phyloP scores from a whole-genome alignment of 179 eudicot genomes.

The Actinidia arguta region DNA sequence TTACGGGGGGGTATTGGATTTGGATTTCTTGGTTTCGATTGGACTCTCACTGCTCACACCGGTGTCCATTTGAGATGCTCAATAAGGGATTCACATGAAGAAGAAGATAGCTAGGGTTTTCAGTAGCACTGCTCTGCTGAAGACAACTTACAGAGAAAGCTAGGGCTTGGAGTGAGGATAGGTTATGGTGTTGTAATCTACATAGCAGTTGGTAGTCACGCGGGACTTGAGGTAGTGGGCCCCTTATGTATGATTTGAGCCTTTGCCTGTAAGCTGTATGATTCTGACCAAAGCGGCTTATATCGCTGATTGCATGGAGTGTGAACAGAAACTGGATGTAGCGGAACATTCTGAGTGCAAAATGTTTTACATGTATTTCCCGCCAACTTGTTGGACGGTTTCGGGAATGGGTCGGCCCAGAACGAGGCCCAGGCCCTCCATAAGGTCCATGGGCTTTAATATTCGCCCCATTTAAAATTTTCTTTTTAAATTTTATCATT shows the following conservation, averaged over 20 bases:
- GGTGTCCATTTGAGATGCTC: constrained; percentile 24
- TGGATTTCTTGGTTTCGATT: constrained; percentile 55
- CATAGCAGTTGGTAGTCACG: not conserved
- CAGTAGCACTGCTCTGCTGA: not conserved
- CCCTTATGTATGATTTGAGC: not conserved
- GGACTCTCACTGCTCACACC: constrained; percentile 68
- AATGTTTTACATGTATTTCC: not conserved
- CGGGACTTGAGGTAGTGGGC: not conserved
- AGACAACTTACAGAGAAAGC: not conserved
- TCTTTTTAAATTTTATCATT: no score
- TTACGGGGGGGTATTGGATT: constrained; percentile 65
- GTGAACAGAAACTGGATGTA: not conserved
- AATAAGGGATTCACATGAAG: constrained; percentile 31
- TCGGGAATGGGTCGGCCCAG: not conserved
- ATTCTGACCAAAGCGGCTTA: not conserved
- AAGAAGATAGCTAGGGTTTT: not conserved
- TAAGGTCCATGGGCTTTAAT: no score
- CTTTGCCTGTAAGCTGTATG: not conserved
- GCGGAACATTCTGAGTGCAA: not conserved
- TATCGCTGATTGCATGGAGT: not conserved
- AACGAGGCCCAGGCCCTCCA: not conserved
- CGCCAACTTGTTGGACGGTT: not conserved
- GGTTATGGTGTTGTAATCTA: not conserved
- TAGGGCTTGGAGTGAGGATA: constrained; percentile 7
- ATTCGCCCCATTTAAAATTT: no score